A percentile compares a stretch with the other conserved stretches of the same genome.
Evolutionary conservation across 2,329 filamentous ascomycete genomes (phyloP).

Genomic region (Ploettnerulaceae sp.): DNA sequence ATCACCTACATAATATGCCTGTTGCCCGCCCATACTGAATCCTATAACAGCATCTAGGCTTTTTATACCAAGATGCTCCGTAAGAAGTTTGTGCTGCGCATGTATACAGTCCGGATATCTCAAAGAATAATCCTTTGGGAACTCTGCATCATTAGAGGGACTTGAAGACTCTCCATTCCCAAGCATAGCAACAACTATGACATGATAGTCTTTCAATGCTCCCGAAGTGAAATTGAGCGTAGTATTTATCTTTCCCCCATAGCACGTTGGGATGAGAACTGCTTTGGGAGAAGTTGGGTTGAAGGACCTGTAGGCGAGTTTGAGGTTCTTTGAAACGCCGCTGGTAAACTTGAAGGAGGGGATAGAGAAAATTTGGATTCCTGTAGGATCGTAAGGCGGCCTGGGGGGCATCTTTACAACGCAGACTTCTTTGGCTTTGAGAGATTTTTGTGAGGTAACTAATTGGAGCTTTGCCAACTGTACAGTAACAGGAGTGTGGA

Average conservation of each 20-base stretch:
- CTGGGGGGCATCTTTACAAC: constrained; percentile 13
- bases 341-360: constrained; percentile 37
- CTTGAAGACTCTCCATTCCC: constrained; percentile 45
- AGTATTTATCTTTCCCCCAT: constrained; percentile 45
- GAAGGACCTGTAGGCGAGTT: constrained; percentile 38
- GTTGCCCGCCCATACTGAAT: constrained; percentile 48
- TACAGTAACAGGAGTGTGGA: background rate
- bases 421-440: background rate
- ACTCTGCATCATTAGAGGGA: constrained; percentile 41
- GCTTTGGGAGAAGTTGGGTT: constrained; percentile 35
- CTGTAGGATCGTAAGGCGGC: constrained; percentile 24
- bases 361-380: constrained; percentile 34
- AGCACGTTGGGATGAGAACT: constrained; percentile 51
- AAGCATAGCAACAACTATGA: constrained; percentile 44
- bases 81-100: constrained; percentile 39
- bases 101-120: constrained; percentile 41
- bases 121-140: constrained; percentile 35
- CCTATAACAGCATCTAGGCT: constrained; percentile 40
- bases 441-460: background rate
- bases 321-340: constrained; percentile 29
- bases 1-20: constrained; percentile 43
- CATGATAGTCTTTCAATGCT: constrained; percentile 39
- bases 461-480: background rate
- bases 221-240: constrained; percentile 44
- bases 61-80: constrained; percentile 34